These are phyloP conservation scores for Sphaerulina vaccinii DNA, from an alignment of 2,329 filamentous ascomycete species.

Conservation along the genomic window DNA sequence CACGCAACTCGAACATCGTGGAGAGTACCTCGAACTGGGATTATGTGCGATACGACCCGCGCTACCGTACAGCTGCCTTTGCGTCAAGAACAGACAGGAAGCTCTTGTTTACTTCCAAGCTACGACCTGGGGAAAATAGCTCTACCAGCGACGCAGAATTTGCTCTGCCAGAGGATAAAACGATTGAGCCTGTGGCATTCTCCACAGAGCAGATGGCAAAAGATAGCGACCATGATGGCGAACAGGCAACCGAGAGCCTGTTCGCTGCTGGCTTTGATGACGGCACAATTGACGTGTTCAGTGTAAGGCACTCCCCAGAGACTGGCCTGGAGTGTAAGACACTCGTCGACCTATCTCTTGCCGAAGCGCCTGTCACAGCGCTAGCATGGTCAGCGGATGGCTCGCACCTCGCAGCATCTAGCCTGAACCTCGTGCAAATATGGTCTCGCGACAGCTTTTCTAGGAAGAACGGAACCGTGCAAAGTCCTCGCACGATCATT, in stretches of 20 bases:
- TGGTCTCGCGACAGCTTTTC: conserved; percentile 38
- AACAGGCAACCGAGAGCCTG: conserved; percentile 12
- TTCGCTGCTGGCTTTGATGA: conserved; percentile 45
- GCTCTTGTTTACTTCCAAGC: conserved; percentile 37
- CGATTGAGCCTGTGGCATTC: conserved; percentile 44
- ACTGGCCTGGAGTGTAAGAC: conserved; percentile 13
- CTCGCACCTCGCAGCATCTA: conserved; percentile 44
- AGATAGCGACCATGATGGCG: conserved; percentile 5
- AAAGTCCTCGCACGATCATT: conserved; percentile 24
- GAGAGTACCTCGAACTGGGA: conserved; percentile 24
- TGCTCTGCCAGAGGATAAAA: conserved; percentile 19
- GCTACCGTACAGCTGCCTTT: conserved; percentile 38
- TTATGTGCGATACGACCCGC: conserved; percentile 40
- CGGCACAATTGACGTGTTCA: conserved; percentile 44
- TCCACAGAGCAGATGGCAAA: conserved; percentile 29
- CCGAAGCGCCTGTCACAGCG: conserved; percentile 38
- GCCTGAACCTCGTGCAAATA: conserved; percentile 46
- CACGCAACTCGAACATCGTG: conserved; percentile 19
- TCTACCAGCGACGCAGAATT: conserved; percentile 13
- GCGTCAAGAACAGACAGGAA: conserved; percentile 28
- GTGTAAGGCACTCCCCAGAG: conserved; percentile 27
- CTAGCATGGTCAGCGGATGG: conserved; percentile 48
- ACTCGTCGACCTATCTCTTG: conserved; percentile 26
- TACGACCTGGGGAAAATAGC: neutral
- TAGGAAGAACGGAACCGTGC: conserved; percentile 19